These are phyloP conservation scores for Alternaria gaisen DNA, from an alignment of 2,329 filamentous ascomycete species.

Conservation along the genomic window DNA sequence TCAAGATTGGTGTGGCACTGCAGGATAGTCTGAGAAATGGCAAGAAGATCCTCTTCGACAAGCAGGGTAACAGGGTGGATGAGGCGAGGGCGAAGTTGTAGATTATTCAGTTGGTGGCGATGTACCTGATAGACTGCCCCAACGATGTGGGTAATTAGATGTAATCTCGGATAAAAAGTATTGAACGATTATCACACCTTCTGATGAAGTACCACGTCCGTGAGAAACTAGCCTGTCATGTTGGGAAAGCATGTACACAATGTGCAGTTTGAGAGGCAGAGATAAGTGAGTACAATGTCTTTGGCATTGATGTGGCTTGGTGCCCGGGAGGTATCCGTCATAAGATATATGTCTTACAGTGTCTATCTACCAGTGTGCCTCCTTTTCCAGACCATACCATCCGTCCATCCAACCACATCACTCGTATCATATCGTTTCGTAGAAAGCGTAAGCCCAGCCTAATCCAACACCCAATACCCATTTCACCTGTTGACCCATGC, in stretches of 20 bases:
- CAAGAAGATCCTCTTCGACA: slow-evolving; percentile 64
- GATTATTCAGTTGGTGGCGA: not conserved
- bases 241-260: too few relatives aligned
- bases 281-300: not conserved
- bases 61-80: slow-evolving; percentile 59
- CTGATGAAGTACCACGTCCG: not conserved
- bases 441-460: not conserved
- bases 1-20: slow-evolving; percentile 66
- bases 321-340: not conserved
- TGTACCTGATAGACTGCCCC: not conserved
- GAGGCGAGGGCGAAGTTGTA: slow-evolving; percentile 48
- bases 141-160: not conserved
- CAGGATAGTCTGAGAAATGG: slow-evolving; percentile 56
- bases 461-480: not conserved
- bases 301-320: not conserved
- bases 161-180: not conserved
- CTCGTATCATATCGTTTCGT: not conserved
- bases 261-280: not conserved
- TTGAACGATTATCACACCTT: not conserved
- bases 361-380: not conserved
- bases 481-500: not conserved
- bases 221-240: not conserved
- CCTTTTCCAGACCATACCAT: not conserved
- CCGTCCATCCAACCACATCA: not conserved
- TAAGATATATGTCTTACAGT: not conserved